A percentile compares a stretch with the other conserved stretches of the same genome.
Conservation (phyloP, 2,329 filamentous ascomycete species). For the Colletotrichum chrysophilum region DNA sequence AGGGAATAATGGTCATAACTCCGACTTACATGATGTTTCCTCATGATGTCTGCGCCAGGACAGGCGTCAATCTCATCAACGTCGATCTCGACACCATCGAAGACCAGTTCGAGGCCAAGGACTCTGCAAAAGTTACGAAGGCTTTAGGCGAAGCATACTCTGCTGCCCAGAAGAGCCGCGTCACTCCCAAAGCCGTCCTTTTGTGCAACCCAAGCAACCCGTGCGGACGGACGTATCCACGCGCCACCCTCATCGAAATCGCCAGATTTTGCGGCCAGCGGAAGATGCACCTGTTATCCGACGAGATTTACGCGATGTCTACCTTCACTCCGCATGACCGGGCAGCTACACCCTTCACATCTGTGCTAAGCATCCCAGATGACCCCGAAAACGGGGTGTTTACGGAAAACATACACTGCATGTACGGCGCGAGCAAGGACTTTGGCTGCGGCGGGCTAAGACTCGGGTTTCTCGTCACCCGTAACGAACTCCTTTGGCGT, state of each 20-base stretch:
- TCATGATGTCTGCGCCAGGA: neutral
- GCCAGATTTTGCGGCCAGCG: neutral
- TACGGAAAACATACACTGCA: neutral
- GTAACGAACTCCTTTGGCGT: neutral
- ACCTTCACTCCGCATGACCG: neutral
- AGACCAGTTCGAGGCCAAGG: neutral
- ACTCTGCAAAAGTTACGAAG: neutral
- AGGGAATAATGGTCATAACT: neutral
- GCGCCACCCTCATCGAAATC: neutral
- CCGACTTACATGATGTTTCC: slow-evolving; percentile 5
- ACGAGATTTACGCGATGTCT: slow-evolving; percentile 6
- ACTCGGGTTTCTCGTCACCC: neutral
- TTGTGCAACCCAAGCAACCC: slow-evolving; percentile 8
- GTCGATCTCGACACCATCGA: neutral
- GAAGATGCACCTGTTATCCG: neutral
- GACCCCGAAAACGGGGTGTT: neutral
- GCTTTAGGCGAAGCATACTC: neutral
- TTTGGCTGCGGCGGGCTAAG: slow-evolving; percentile 1
- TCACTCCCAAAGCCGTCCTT: neutral
- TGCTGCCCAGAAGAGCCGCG: neutral
- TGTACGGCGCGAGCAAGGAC: slow-evolving; percentile 6
- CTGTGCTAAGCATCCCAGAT: neutral
- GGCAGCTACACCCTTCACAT: neutral
- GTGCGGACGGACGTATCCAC: neutral
- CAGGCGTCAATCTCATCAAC: neutral